Percentiles rank a stretch among this genome's conserved stretches.
Evolutionary conservation across 2,329 filamentous ascomycete genomes (phyloP).

Genomic region (Neurospora sp.): DNA sequence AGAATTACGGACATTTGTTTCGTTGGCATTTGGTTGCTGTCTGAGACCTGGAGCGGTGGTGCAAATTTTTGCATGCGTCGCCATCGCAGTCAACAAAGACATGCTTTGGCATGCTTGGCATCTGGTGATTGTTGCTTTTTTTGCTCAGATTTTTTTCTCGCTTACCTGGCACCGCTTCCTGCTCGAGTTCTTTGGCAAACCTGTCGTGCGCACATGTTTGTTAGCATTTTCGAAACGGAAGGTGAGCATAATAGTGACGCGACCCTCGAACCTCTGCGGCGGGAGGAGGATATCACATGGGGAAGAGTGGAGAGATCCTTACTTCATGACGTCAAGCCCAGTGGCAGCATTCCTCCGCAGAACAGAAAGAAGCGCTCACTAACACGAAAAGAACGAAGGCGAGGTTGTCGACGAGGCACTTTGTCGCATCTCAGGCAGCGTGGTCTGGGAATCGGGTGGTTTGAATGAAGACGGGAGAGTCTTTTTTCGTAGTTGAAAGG

Average conservation of each 20-base stretch:
- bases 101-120: background rate
- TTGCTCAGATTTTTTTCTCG: background rate
- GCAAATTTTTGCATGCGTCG: background rate
- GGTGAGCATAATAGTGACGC: background rate
- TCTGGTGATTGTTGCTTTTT: background rate
- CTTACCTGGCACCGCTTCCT: slow-evolving; percentile 73
- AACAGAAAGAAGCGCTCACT: background rate
- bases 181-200: slow-evolving; percentile 70
- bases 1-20: background rate
- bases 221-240: background rate
- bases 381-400: background rate
- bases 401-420: background rate
- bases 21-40: slow-evolving; percentile 2
- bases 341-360: background rate
- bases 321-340: slow-evolving; percentile 20
- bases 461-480: background rate
- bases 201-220: slow-evolving; percentile 32
- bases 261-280: background rate
- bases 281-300: background rate
- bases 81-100: slow-evolving; percentile 1
- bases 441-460: background rate
- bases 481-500: background rate
- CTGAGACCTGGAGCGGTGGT: background rate
- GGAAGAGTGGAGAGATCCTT: slow-evolving; percentile 6
- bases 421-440: background rate